Evolutionary conservation across 345 rosid species (phyloP), one percentile per base, ranked within the genome.

Genomic region (Sonneratia alba): DNA sequence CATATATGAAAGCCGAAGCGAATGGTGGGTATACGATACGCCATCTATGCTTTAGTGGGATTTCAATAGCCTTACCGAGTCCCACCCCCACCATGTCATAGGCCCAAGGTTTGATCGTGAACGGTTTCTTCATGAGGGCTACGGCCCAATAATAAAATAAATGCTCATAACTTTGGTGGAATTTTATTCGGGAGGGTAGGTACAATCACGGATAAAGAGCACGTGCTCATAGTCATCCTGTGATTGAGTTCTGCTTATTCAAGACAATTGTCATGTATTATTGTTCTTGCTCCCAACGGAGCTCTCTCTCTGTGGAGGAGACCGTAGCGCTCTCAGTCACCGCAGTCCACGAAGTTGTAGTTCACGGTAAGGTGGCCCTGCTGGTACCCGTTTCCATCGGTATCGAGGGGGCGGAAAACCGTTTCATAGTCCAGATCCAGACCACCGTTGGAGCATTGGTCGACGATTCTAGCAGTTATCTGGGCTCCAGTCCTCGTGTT

Each of bases 381-480:
- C 12, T 70, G 66, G n/a, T 67, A 38, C 13, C 95, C 95, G 56
- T 4, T 0, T 7, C 92, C 85, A 66, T 90, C 77, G 0, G 88
- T 83, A 22, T 89, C 92, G 34, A 87, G 3, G 15, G 32, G 62
- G 0, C 56, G 51, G 53, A 90, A 90, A 66, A 90, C 78, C 12
- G 70, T 66, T 3, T 69, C 76, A 18, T 71, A 75, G 36, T 90
- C 91, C 77, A 89, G 75, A 75, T 84, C 88, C 43, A 87, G 47
- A 0, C 96, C 89, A 72, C 90, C 92, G 56, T 83, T 85, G 75
- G 83, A 72, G 69, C 96, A 88, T 63, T 89, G 89, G 71, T 89
- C 92, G 14, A 86, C 88, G 19, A 89, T 89, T 59, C 96, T 84
- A 71, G 80, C 92, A 0, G 80, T 86, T 49, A 73, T 72, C 22